Evolutionary conservation across 768 basidiomycete genomes (phyloP).

Genomic region (Xerocomellus amylosporus): DNA sequence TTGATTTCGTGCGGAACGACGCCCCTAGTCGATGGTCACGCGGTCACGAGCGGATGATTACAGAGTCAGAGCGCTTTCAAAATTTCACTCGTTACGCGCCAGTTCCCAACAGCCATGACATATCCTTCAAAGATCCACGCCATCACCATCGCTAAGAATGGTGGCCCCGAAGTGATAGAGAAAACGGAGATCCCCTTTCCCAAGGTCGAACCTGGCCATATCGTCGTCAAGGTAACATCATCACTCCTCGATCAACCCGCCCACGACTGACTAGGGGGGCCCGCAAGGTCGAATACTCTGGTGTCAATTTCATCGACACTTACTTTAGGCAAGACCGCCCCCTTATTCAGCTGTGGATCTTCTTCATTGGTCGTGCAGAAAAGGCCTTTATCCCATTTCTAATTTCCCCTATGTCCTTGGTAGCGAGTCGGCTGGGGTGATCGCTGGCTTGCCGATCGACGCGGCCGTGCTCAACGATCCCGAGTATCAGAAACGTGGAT

Average conservation of each 20-base stretch:
- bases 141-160: constrained; percentile 68
- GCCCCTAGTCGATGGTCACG: no score
- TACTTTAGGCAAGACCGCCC: constrained; percentile 60
- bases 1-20: no score
- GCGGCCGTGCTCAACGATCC: constrained; percentile 53
- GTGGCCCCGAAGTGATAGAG: constrained; percentile 75
- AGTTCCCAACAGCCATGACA: constrained; percentile 42
- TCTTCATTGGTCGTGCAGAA: constrained; percentile 34
- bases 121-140: constrained; percentile 65
- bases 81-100: no score
- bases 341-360: background rate
- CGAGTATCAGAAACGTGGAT: constrained; percentile 62
- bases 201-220: constrained; percentile 52
- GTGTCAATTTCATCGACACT: constrained; percentile 86
- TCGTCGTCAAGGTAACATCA: constrained; percentile 41
- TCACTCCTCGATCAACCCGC: background rate
- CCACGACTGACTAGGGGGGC: background rate
- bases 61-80: no score
- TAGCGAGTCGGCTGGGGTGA: constrained; percentile 72
- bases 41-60: no score
- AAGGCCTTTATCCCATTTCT: constrained; percentile 61
- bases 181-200: constrained; percentile 69
- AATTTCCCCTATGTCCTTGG: constrained; percentile 69
- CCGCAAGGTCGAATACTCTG: constrained; percentile 63
- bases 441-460: constrained; percentile 74